Percentiles rank a stretch among this genome's conserved stretches.
Conservation (phyloP, 371 early-diverging fungal species). For the Mucor ambiguus region DNA sequence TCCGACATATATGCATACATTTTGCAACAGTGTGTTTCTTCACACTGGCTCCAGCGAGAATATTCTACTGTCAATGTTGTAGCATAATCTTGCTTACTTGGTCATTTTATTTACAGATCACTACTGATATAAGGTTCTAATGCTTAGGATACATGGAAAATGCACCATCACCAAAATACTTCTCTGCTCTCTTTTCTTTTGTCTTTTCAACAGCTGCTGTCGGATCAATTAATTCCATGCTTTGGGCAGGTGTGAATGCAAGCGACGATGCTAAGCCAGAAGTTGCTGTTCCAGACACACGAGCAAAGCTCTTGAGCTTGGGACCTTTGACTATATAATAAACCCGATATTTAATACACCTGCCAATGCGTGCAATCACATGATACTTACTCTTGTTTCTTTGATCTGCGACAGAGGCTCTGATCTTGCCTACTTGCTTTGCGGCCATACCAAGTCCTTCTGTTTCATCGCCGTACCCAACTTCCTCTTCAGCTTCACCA, state of each 20-base stretch:
- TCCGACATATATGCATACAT: neutral
- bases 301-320: slow-evolving; percentile 53
- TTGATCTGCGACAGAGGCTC: slow-evolving; percentile 64
- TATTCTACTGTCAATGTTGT: neutral
- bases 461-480: slow-evolving; percentile 77
- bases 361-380: neutral
- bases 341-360: neutral
- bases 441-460: slow-evolving; percentile 92
- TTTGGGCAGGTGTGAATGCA: slow-evolving; percentile 96
- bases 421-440: slow-evolving; percentile 70
- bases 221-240: slow-evolving; percentile 93
- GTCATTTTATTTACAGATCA: slow-evolving; percentile 1
- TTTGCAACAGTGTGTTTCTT: too few species aligned
- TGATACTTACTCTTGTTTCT: slow-evolving; percentile 61
- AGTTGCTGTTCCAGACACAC: slow-evolving; percentile 49
- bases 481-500: slow-evolving; percentile 91
- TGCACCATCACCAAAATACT: slow-evolving; percentile 81
- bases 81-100: too few species aligned
- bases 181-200: slow-evolving; percentile 69
- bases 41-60: neutral
- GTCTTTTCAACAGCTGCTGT: slow-evolving; percentile 65
- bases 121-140: neutral
- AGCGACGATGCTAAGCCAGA: slow-evolving; percentile 92
- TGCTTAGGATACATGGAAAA: slow-evolving; percentile 48
- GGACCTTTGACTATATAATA: slow-evolving; percentile 57